Base-by-base conservation (phyloP, 106 monocot species). In the Agapanthus africanus region DNA sequence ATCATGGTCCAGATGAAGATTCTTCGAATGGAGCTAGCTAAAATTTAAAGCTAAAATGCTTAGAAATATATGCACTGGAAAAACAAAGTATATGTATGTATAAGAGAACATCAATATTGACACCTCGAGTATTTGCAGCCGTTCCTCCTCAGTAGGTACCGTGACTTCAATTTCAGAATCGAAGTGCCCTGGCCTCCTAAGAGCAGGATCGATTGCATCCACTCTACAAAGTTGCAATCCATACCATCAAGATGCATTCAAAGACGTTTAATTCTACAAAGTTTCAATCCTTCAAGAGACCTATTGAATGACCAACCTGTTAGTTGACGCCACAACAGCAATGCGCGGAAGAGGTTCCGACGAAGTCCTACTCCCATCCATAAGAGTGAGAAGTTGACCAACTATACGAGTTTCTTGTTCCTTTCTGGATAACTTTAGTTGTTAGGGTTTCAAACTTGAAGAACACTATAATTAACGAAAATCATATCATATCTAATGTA, bases 341-440 rank as follows among this genome's bases (percentile, higher is more conserved):
- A 75, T 60, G 44, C 68, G 68, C 11, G 75, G 68, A 60, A 60
- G 68, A 30, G 68, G 22, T 61, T 75, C 60, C 28, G 89, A 79
- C 13, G 81, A 79, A 68, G 37, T 40, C 35, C 75, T 87, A 72
- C 67, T 91, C 59, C 92, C 89, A 79, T 97, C 97, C 92, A 97
- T 89, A 47, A 92, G 63, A 18, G 97, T 84, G 28, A 84, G 76
- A 46, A 97, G 92, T 73, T 92, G 97, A 37, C 84, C 84, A 66
- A 92, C 91, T 69, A 92, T 82, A 37, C 88, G 91, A 57, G 91
- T 82, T 71, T 86, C 84, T 8, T 97, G 86, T 66, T 92, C 86
- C n/a, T 72, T 92, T 76, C 92, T 97, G 68, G 13, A 65, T 21
- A 30, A 68, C 21, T n/a, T n/a, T n/a, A n/a, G n/a, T n/a, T n/a